Conservation (phyloP, 352 stramenopile genomes). For the Globisporangium solare region DNA sequence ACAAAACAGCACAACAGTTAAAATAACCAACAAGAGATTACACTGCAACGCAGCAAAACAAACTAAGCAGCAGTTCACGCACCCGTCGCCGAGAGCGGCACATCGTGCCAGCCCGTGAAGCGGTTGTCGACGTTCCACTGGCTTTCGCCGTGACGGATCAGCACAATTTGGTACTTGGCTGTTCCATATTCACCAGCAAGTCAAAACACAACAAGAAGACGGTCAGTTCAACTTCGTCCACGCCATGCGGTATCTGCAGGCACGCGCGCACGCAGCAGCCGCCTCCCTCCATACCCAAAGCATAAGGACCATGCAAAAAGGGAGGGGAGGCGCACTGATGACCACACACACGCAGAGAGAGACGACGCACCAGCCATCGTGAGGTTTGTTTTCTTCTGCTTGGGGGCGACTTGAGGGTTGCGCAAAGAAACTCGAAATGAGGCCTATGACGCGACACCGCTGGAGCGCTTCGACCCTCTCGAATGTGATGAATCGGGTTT, state of each 20-base stretch:
- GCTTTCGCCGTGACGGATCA: constrained; percentile 95
- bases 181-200: not conserved
- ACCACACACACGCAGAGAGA: too few relatives aligned
- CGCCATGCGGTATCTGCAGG: not conserved
- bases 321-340: too few relatives aligned
- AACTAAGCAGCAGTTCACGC: not conserved
- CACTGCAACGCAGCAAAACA: not conserved
- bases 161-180: constrained; percentile 85
- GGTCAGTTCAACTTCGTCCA: not conserved
- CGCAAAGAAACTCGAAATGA: constrained; percentile 13
- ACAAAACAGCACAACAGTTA: too few relatives aligned
- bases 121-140: constrained; percentile 98
- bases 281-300: not conserved
- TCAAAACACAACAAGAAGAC: not conserved
- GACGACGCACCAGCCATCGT: constrained; percentile 10
- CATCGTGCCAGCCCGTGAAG: constrained; percentile 99
- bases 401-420: constrained; percentile 2
- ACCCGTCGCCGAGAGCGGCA: constrained; percentile 86
- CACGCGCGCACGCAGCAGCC: not conserved
- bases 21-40: too few relatives aligned
- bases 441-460: constrained; percentile 4
- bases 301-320: too few relatives aligned
- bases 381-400: constrained; percentile 7
- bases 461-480: not conserved
- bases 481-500: not conserved